A percentile compares a stretch with the other conserved stretches of the same genome.
phyloP scores from a whole-genome alignment of 768 basidiomycete genomes.

The Lactifluus piperatus region DNA sequence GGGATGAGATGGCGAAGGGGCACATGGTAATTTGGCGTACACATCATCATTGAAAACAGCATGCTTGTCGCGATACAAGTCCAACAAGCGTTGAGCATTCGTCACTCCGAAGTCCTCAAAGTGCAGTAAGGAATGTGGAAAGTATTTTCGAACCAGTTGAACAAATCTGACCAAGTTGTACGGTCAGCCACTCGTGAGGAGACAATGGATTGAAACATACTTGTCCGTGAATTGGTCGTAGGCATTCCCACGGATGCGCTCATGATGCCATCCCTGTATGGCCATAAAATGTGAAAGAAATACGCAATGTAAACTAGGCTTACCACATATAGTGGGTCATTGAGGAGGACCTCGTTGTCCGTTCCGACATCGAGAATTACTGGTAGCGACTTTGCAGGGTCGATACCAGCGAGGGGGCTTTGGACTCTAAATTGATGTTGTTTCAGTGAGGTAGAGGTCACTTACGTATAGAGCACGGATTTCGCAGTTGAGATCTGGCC shows the following conservation, averaged over 20 bases:
- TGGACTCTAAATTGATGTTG: background rate
- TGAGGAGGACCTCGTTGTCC: slow-evolving; percentile 52
- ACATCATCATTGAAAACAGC: slow-evolving; percentile 83
- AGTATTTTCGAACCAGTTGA: slow-evolving; percentile 64
- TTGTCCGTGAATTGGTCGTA: slow-evolving; percentile 77
- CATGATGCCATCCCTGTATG: slow-evolving; percentile 60
- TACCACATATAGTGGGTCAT: slow-evolving; percentile 61
- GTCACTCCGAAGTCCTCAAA: slow-evolving; percentile 82
- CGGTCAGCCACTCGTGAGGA: background rate
- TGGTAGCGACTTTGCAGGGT: slow-evolving; percentile 48
- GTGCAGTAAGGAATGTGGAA: slow-evolving; percentile 59
- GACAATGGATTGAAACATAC: slow-evolving; percentile 28
- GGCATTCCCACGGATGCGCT: slow-evolving; percentile 58
- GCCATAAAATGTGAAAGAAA: background rate
- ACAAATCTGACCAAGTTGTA: slow-evolving; percentile 46
- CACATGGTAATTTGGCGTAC: slow-evolving; percentile 28
- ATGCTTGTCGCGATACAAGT: slow-evolving; percentile 53
- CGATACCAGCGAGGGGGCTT: slow-evolving; percentile 57
- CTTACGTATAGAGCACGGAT: slow-evolving; percentile 66
- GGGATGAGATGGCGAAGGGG: background rate
- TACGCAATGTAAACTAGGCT: slow-evolving; percentile 22
- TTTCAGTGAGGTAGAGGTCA: background rate
- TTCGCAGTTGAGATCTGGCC: slow-evolving; percentile 66
- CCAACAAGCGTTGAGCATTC: slow-evolving; percentile 63
- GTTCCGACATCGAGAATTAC: slow-evolving; percentile 74